Conservation (phyloP, 2,329 filamentous ascomycete species). For the Ophiostoma piceae region DNA sequence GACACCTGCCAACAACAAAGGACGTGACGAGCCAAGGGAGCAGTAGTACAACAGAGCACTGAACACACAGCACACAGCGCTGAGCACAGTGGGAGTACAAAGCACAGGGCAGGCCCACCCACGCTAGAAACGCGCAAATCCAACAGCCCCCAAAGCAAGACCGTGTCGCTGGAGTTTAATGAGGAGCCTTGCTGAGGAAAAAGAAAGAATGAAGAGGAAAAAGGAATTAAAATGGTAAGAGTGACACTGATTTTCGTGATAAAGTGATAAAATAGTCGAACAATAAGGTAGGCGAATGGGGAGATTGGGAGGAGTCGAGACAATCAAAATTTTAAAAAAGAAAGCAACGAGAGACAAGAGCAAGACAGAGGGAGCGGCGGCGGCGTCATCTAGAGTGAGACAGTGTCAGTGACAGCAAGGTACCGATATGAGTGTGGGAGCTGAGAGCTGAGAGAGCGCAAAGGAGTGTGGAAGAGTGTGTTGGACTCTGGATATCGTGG, state of each 20-base stretch:
- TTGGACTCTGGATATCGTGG: background rate
- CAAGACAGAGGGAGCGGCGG: background rate
- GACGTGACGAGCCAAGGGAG: background rate
- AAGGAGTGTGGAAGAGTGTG: background rate
- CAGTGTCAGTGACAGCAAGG: background rate
- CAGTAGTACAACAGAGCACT: background rate
- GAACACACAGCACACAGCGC: background rate
- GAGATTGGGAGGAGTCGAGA: background rate
- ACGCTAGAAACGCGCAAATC: constrained; percentile 19
- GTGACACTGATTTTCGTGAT: background rate
- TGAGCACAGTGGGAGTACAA: background rate
- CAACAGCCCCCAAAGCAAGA: background rate
- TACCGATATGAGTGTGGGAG: background rate
- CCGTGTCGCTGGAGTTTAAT: constrained; percentile 18
- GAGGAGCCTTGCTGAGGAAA: constrained; percentile 20
- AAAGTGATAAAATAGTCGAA: background rate
- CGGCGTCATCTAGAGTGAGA: constrained; percentile 11
- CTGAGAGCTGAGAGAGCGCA: background rate
- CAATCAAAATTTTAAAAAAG: background rate
- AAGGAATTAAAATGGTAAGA: background rate
- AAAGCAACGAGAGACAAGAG: constrained; percentile 16
- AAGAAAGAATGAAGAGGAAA: constrained; percentile 7
- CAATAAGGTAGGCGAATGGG: background rate
- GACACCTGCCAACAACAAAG: background rate
- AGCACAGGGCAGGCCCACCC: constrained; percentile 16